Conservation (phyloP, 2,329 filamentous ascomycete species). For the Pyrenochaeta sp. region DNA sequence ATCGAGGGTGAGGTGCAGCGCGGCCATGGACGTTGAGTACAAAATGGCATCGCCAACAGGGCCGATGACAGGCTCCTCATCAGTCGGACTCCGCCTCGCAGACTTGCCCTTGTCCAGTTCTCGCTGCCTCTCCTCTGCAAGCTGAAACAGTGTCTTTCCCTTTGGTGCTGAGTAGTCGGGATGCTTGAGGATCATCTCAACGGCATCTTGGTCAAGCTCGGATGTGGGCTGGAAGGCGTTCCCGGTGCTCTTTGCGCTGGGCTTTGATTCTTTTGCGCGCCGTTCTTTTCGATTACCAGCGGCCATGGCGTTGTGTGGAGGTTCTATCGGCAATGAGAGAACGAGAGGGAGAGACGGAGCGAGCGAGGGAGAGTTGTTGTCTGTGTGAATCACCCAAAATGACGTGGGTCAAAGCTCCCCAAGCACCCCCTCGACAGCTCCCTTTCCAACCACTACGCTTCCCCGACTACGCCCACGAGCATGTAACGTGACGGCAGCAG, state of each 20-base stretch:
- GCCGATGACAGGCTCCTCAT: constrained; percentile 54
- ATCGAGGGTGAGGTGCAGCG: constrained; percentile 80
- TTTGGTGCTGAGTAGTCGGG: constrained; percentile 71
- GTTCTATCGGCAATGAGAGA: too few species aligned
- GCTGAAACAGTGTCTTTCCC: constrained; percentile 75
- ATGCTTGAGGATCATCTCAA: constrained; percentile 70
- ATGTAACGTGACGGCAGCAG: background rate
- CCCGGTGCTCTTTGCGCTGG: constrained; percentile 28
- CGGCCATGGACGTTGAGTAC: constrained; percentile 67
- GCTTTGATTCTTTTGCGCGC: constrained; percentile 47
- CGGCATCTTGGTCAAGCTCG: constrained; percentile 54
- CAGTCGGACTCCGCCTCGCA: constrained; percentile 55
- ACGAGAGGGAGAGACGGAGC: too few species aligned
- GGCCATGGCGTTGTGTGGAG: constrained; percentile 28
- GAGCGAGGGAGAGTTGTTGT: too few species aligned
- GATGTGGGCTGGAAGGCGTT: constrained; percentile 49
- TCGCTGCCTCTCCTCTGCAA: constrained; percentile 69
- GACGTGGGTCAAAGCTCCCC: constrained; percentile 25
- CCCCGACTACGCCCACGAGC: background rate
- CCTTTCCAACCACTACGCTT: background rate
- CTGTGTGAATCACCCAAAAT: too few species aligned
- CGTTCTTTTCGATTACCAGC: constrained; percentile 56
- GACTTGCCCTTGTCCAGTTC: constrained; percentile 58
- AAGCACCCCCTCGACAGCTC: constrained; percentile 2
- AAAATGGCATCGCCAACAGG: constrained; percentile 58